phyloP scores from a whole-genome alignment of 2,329 filamentous ascomycete genomes.

The Cladosporium sp. region DNA sequence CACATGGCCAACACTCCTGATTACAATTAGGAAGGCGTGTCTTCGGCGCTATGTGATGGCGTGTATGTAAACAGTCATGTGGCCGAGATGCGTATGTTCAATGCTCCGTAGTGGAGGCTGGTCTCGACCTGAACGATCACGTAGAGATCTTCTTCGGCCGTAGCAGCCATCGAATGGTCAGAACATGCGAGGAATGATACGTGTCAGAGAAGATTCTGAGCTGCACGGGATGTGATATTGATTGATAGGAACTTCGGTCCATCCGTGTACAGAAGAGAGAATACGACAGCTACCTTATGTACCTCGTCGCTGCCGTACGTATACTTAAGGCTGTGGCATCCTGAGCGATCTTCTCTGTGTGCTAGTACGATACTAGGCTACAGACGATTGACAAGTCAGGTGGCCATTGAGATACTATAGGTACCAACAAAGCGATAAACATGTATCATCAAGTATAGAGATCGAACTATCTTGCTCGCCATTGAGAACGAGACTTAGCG shows the following conservation, averaged over 20 bases:
- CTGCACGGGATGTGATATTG: neutral
- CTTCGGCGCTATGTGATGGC: neutral
- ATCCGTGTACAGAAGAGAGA: neutral
- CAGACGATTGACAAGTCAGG: too few species aligned
- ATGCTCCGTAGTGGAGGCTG: neutral
- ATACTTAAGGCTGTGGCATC: neutral
- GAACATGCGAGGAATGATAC: neutral
- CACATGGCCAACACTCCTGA: neutral
- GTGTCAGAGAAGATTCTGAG: neutral
- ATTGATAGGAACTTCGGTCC: neutral
- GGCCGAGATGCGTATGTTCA: neutral
- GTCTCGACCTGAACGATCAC: constrained; percentile 1
- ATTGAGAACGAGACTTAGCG: neutral
- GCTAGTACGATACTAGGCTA: too few species aligned
- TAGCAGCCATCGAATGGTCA: neutral
- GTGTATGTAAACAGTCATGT: neutral
- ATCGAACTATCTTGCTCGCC: neutral
- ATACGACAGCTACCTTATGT: too few species aligned
- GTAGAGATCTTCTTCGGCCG: neutral
- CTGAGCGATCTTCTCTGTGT: neutral
- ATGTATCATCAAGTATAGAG: neutral
- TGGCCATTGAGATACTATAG: too few species aligned
- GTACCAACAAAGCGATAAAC: too few species aligned
- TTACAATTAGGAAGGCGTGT: neutral
- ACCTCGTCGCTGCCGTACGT: neutral